Base-by-base conservation (phyloP, 495 filamentous ascomycete species). In the Xylaria longipes region DNA sequence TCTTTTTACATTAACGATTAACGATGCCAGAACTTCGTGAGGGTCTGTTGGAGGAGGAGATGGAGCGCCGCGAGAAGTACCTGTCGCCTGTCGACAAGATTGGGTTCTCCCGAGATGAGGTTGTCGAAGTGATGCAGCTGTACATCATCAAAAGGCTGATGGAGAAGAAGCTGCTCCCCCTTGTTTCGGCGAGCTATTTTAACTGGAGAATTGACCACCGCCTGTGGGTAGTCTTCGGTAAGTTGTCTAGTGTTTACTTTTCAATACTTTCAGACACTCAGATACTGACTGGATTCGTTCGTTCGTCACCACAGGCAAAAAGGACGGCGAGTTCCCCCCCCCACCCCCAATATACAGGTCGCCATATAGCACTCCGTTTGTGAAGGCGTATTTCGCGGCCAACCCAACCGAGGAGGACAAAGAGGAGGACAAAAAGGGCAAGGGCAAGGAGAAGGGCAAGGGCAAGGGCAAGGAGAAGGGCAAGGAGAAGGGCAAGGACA, bases 261-360 rank as follows among this genome's bases (percentile, higher is more conserved):
- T n/a, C n/a, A n/a, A n/a, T n/a, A n/a, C n/a, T n/a, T n/a, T n/a
- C n/a, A n/a, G n/a, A n/a, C n/a, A n/a, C n/a, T n/a, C 11, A 17
- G 3, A 27, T n/a, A 35, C 31, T 58, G 14, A 54, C 5, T 58
- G 25, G 20, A 20, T 9, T 60, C 15, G 8, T 35, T n/a, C n/a
- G n/a, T n/a, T n/a, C n/a, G n/a, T n/a, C n/a, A n/a, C n/a, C 27
- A 37, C 7, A 60, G 56, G 56, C 56, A 15, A 60, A 60, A 60
- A 60, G 27, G 56, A 37, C 56, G 27, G 17, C 31, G 17, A 35
- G 3, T 37, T 60, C 31, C 56, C 56, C 27, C 31, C 17, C 15
- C 1, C 17, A 1, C 52, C 52, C 11, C 27, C 14, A 17, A 0
- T 33, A 4, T 33, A n/a, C 31, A 31, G 0, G 2, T 7, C 17